A percentile compares a stretch with the other conserved stretches of the same genome.
These are phyloP conservation scores for Trichoderma gamsii DNA, from an alignment of 495 filamentous ascomycete species.

Conservation along the genomic window DNA sequence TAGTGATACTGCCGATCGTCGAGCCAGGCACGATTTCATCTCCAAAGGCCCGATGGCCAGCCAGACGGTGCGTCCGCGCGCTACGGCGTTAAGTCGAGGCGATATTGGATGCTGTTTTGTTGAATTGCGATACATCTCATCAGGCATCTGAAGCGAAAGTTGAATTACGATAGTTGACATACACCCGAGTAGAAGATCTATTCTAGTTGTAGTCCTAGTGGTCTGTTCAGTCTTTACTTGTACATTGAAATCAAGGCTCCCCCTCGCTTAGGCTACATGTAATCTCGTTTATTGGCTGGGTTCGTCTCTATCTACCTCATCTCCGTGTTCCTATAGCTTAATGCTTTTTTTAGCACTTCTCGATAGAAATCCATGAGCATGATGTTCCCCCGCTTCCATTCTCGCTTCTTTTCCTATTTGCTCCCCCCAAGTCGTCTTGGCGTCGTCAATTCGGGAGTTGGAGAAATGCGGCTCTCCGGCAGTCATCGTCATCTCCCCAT, in stretches of 20 bases:
- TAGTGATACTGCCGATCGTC: not conserved
- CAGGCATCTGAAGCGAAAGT: too few relatives aligned
- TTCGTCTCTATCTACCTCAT: conserved; percentile 1
- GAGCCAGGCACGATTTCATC: not conserved
- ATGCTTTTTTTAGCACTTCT: not conserved
- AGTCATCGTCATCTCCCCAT: too few relatives aligned
- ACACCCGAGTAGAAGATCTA: too few relatives aligned
- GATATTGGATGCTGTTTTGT: too few relatives aligned
- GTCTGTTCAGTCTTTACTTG: too few relatives aligned
- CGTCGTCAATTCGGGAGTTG: too few relatives aligned
- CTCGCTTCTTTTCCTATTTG: not conserved
- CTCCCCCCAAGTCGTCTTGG: not conserved
- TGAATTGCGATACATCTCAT: too few relatives aligned
- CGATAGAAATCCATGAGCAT: not conserved
- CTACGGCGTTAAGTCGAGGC: not conserved
- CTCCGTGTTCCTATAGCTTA: conserved; percentile 1
- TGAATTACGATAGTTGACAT: too few relatives aligned
- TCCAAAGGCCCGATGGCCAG: not conserved
- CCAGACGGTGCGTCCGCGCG: not conserved
- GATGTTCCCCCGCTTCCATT: not conserved
- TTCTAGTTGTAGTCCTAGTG: too few relatives aligned
- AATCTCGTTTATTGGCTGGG: not conserved
- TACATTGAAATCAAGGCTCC: too few relatives aligned
- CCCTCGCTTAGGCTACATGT: not conserved
- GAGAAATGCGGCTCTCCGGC: too few relatives aligned